phyloP scores from a whole-genome alignment of 352 stramenopile genomes.

The Aphanomyces cochlioides region DNA sequence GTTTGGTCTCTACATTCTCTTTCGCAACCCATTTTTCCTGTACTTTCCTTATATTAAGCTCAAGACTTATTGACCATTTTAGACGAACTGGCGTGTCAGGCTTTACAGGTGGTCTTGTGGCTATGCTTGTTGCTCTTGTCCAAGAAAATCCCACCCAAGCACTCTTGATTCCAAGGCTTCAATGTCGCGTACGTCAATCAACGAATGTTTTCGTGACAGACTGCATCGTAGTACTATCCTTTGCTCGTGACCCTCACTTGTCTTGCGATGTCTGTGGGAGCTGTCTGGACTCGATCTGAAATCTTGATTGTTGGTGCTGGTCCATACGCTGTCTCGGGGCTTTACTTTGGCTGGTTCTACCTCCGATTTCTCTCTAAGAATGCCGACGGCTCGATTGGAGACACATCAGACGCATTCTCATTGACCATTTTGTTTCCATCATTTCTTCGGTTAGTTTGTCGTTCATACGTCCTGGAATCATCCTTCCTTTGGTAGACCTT shows the following conservation, averaged over 20 bases:
- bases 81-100: conserved; percentile 71
- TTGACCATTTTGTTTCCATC: conserved; percentile 67
- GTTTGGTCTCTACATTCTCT: conserved; percentile 79
- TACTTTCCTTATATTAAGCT: conserved; percentile 34
- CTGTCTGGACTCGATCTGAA: conserved; percentile 32
- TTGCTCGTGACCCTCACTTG: conserved; percentile 51
- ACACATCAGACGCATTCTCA: conserved; percentile 75
- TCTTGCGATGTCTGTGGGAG: conserved; percentile 45
- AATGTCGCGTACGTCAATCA: conserved; percentile 9
- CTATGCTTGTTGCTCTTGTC: conserved; percentile 76
- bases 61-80: background rate
- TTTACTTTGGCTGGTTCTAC: conserved; percentile 84
- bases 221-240: conserved; percentile 56
- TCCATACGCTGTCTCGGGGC: conserved; percentile 65
- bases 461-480: background rate
- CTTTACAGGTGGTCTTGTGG: conserved; percentile 72
- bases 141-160: conserved; percentile 63
- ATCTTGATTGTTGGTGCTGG: conserved; percentile 54
- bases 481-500: conserved; percentile 38
- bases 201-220: background rate
- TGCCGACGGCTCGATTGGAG: conserved; percentile 56
- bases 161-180: conserved; percentile 17
- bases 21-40: conserved; percentile 73
- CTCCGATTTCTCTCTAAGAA: conserved; percentile 74
- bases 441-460: conserved; percentile 52